Evolutionary conservation across 495 filamentous ascomycete genomes (phyloP), one percentile per base, ranked within the genome.

Genomic region (Cudoniella acicularis): DNA sequence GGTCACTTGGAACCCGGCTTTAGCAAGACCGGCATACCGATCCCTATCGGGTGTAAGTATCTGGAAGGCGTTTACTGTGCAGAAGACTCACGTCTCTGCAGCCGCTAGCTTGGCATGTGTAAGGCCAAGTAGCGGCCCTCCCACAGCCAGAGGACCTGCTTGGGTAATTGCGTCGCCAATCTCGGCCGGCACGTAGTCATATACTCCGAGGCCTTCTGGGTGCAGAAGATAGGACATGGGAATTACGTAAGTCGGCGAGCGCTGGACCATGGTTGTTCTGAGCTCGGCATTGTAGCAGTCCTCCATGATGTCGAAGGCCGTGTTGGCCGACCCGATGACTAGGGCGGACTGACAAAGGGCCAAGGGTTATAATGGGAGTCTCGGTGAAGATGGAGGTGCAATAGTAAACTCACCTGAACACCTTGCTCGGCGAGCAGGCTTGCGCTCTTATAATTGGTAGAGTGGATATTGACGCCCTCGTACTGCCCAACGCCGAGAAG

Each of bases 291-390:
- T 36, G 30, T 67, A 53, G 56, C 67, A 71, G 57, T 73, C 70
- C 24, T 64, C 26, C 40, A 72, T 57, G 17, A 74, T 54, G 60
- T 74, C 72, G 51, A 74, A 72, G 24, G 69, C 72, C 0, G 72
- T 74, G 59, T 71, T 74, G 41, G 72, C 72, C 4, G 69, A 71
- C 23, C 72, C 70, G 36, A 74, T 61, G 3, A 74, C 54, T 2
- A 67, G n/a, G 42, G 65, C 67, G 8, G 73, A 73, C 69, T 74
- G 24, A 51, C 10, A n/a, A 21, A 8, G 18, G n/a, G n/a, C n/a
- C n/a, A n/a, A n/a, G n/a, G n/a, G n/a, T n/a, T n/a, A n/a, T n/a
- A n/a, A n/a, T n/a, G 13, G 24, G 24, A 18, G 11, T 24, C 59
- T 27, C 26, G n/a, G n/a, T n/a, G n/a, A n/a, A 13, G 30, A 36